Evolutionary conservation across 148 eudicot species (phyloP).

Genomic region (Vaccinium corymbosum): DNA sequence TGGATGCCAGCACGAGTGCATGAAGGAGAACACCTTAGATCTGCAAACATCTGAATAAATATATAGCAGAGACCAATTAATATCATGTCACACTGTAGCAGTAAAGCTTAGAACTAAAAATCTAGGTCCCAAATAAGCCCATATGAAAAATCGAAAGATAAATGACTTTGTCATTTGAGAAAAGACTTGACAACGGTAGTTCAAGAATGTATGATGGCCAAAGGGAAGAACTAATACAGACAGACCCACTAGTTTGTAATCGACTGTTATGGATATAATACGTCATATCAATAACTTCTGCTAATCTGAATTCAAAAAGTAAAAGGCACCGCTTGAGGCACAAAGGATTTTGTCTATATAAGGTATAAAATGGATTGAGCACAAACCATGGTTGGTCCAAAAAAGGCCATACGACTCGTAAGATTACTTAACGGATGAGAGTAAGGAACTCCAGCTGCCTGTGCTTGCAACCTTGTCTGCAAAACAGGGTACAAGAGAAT

Average conservation of each 20-base stretch:
- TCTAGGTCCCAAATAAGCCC: background rate
- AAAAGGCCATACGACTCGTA: slow-evolving; percentile 82
- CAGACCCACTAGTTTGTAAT: background rate
- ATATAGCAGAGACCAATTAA: slow-evolving; percentile 16
- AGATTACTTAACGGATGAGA: slow-evolving; percentile 82
- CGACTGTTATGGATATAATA: background rate
- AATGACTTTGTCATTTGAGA: background rate
- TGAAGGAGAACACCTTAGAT: slow-evolving; percentile 90
- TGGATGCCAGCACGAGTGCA: slow-evolving; percentile 87
- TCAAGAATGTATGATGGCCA: background rate
- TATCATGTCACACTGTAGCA: background rate
- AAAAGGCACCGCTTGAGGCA: background rate
- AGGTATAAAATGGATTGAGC: background rate
- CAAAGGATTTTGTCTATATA: background rate
- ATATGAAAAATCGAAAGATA: background rate
- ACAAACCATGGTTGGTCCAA: slow-evolving; percentile 90
- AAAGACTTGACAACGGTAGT: background rate
- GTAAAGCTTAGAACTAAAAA: background rate
- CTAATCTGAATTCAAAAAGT: background rate
- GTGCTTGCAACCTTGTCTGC: slow-evolving; percentile 98
- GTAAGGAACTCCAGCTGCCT: slow-evolving; percentile 89
- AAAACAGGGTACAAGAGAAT: slow-evolving; percentile 1
- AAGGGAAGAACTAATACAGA: background rate
- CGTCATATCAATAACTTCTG: background rate
- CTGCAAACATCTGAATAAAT: slow-evolving; percentile 81